phyloP scores from a whole-genome alignment of 257 asterid genomes.

The Datura wrightii region DNA sequence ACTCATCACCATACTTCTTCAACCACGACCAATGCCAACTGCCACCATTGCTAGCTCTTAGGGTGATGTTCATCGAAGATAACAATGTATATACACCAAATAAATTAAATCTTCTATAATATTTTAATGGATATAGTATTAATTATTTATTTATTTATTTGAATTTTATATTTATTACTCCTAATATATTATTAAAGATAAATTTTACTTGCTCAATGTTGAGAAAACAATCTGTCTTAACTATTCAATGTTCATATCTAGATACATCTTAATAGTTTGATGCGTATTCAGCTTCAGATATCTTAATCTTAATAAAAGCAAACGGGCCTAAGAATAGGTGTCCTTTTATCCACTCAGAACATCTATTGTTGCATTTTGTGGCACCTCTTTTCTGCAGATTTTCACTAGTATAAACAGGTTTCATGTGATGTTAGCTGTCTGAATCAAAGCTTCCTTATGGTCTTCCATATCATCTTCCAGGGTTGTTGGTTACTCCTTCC shows the following conservation, averaged over 20 bases:
- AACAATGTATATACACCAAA: background rate
- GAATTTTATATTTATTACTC: background rate
- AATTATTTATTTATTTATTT: too few relatives aligned
- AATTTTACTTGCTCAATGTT: background rate
- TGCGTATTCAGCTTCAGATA: background rate
- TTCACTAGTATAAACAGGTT: background rate
- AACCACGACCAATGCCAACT: background rate
- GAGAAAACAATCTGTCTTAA: background rate
- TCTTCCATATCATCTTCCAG: background rate
- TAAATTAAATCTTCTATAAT: background rate
- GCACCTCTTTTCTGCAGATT: background rate
- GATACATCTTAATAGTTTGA: background rate
- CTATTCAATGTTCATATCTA: background rate
- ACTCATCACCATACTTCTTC: background rate
- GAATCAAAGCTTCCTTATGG: background rate
- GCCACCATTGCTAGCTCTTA: background rate
- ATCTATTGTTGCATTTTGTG: background rate
- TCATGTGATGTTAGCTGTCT: background rate
- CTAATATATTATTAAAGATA: background rate
- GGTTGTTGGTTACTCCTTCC: background rate
- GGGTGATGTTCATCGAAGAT: too few relatives aligned
- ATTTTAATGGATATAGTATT: background rate
- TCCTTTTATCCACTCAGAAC: background rate
- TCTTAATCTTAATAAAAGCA: too few relatives aligned
- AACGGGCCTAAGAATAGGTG: background rate